Evolutionary conservation across 306 rosid species (phyloP), one percentile per base, ranked within the genome.

Genomic region (Calophaca sinica): DNA sequence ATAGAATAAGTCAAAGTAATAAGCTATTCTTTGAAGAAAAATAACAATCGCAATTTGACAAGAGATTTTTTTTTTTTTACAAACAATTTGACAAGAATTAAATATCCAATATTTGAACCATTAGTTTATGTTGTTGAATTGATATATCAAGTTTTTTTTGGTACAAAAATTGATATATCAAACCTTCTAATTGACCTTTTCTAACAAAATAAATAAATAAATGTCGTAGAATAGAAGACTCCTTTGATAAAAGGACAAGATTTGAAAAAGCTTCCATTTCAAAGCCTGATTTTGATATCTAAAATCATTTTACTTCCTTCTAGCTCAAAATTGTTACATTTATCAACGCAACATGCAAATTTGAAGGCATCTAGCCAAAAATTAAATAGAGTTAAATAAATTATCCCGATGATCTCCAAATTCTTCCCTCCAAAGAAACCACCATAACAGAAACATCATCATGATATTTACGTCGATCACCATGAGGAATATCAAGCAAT

Each of bases 371-470:
- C 80, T 28, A 73, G 55, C 79, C 57, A 63, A 81, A 74, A 74
- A 49, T 28, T 12, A 31, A 74, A 78, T 38, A 66, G 54, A 69
- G 39, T 64, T 42, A 15, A 48, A 63, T 10, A 60, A 79, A 71
- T 79, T 70, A 84, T 82, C 90, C 88, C 29, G 86, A 84, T 76
- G 90, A 87, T 82, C 80, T 84, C 88, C 90, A 87, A 77, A 87
- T 84, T 75, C 90, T 87, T 52, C 90, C 90, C 81, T 87, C 88
- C 57, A 84, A 76, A 36, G 90, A 84, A 68, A 87, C 86, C 67
- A 87, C 86, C 88, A 87, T 84, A 9, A 87, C 90, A 70, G 88
- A 84, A 6, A 87, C 90, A 73, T 87, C 88, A 59, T 87, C 90
- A 69, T 87, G 90, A 70, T 87, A 87, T 79, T 87, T 87, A 11